Percentiles rank a stretch among this genome's conserved stretches.
Conservation (phyloP, 257 asterid genomes). For the Forsythia viridissima region DNA sequence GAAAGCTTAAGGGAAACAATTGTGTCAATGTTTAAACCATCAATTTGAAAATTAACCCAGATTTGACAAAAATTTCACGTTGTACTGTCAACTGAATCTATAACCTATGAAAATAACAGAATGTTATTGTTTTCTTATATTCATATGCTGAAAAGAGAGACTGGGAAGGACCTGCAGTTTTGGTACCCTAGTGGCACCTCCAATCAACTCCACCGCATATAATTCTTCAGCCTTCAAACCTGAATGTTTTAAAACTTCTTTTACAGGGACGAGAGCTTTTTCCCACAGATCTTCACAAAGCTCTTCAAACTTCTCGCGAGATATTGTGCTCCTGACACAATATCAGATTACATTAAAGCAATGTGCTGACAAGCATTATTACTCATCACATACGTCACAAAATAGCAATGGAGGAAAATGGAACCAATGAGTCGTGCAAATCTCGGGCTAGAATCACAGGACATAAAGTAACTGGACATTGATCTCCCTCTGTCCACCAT, state of each 20-base stretch:
- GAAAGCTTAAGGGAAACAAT: constrained; percentile 5
- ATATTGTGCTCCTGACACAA: constrained; percentile 79
- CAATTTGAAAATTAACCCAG: constrained; percentile 13
- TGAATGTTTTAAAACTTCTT: constrained; percentile 73
- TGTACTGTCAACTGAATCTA: constrained; percentile 2
- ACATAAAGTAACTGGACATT: neutral
- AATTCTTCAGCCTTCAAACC: constrained; percentile 75
- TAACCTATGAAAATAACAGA: neutral
- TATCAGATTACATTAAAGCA: constrained; percentile 13
- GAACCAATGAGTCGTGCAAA: neutral
- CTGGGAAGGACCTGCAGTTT: constrained; percentile 75
- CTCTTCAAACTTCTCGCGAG: constrained; percentile 96
- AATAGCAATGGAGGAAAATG: neutral
- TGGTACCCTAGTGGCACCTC: constrained; percentile 99
- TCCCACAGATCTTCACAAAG: constrained; percentile 91
- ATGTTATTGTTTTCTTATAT: neutral
- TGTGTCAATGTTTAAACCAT: neutral
- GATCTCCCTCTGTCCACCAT: constrained; percentile 1
- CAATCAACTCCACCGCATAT: constrained; percentile 94
- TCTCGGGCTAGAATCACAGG: constrained; percentile 6
- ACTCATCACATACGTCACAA: constrained; percentile 6
- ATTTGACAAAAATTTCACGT: neutral
- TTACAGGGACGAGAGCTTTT: constrained; percentile 77
- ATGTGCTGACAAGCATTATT: constrained; percentile 8
- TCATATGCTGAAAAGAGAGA: constrained; percentile 6